Evolutionary conservation across 2,329 filamentous ascomycete genomes (phyloP).

Genomic region (Fusarium pseudonygamai): DNA sequence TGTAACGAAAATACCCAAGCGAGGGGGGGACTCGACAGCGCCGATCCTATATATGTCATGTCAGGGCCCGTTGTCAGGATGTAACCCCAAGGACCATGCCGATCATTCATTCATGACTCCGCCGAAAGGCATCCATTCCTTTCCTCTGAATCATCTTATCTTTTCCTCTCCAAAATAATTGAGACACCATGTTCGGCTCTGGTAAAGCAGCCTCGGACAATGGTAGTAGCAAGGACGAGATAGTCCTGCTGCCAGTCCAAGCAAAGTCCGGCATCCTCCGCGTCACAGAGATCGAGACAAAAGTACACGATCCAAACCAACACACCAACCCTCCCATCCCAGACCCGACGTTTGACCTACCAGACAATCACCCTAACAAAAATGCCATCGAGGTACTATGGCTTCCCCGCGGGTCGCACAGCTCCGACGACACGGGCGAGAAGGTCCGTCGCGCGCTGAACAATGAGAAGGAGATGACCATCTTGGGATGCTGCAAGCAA

Average conservation of each 20-base stretch:
- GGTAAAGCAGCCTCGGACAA: constrained; percentile 26
- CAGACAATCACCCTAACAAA: constrained; percentile 27
- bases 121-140: constrained; percentile 36
- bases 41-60: constrained; percentile 25
- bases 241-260: constrained; percentile 26
- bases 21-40: not conserved
- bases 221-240: constrained; percentile 34
- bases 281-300: constrained; percentile 33
- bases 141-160: not conserved
- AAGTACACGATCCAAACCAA: constrained; percentile 19
- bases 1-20: constrained; percentile 2
- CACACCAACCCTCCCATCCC: not conserved
- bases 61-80: constrained; percentile 4
- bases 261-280: constrained; percentile 26
- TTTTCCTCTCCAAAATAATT: not conserved
- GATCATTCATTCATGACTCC: constrained; percentile 17
- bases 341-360: constrained; percentile 18
- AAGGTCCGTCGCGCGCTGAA: constrained; percentile 31
- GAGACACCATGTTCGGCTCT: constrained; percentile 26
- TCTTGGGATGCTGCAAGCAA: constrained; percentile 19
- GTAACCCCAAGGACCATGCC: constrained; percentile 9
- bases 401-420: constrained; percentile 32
- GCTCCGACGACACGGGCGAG: constrained; percentile 32
- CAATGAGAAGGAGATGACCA: constrained; percentile 35
- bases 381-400: constrained; percentile 30